phyloP scores from a whole-genome alignment of 768 basidiomycete genomes.

The Mycena galericulata region DNA sequence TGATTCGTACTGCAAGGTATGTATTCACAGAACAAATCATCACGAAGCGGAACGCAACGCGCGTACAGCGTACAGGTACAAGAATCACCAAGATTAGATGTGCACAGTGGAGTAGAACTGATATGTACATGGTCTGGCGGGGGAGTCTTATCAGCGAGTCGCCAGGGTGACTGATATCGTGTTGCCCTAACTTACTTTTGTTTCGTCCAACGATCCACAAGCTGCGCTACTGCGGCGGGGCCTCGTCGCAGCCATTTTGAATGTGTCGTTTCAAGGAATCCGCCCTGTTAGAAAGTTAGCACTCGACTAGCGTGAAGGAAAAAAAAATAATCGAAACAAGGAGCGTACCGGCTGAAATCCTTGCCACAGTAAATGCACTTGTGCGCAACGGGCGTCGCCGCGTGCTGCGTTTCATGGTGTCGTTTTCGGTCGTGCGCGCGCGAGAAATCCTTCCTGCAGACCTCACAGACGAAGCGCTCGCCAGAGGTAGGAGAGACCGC shows the following conservation, averaged over 20 bases:
- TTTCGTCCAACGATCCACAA: not conserved
- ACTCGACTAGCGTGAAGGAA: constrained; percentile 25
- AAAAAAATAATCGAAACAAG: constrained; percentile 23
- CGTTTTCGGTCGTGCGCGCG: constrained; percentile 86
- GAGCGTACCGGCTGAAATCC: constrained; percentile 75
- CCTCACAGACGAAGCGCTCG: constrained; percentile 79
- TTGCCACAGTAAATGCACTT: constrained; percentile 81
- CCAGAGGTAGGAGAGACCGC: constrained; percentile 54
- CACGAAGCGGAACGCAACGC: constrained; percentile 3
- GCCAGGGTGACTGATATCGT: constrained; percentile 4
- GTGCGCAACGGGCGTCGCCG: constrained; percentile 71
- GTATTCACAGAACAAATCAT: too few species aligned
- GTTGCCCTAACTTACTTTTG: constrained; percentile 7
- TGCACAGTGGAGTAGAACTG: too few species aligned
- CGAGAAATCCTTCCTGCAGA: constrained; percentile 84
- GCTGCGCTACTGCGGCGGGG: constrained; percentile 43
- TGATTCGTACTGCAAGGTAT: too few species aligned
- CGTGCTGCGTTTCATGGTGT: constrained; percentile 83
- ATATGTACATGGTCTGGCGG: constrained; percentile 10
- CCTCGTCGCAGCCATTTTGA: constrained; percentile 84
- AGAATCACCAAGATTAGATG: constrained; percentile 25
- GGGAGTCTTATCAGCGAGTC: constrained; percentile 3
- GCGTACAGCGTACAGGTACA: constrained; percentile 21
- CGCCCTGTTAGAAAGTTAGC: constrained; percentile 44
- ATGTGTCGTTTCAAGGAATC: constrained; percentile 87